A percentile compares a stretch with the other conserved stretches of the same genome.
Evolutionary conservation across 805 yeast species (phyloP).

Genomic region (Pichia pseudocactophila): DNA sequence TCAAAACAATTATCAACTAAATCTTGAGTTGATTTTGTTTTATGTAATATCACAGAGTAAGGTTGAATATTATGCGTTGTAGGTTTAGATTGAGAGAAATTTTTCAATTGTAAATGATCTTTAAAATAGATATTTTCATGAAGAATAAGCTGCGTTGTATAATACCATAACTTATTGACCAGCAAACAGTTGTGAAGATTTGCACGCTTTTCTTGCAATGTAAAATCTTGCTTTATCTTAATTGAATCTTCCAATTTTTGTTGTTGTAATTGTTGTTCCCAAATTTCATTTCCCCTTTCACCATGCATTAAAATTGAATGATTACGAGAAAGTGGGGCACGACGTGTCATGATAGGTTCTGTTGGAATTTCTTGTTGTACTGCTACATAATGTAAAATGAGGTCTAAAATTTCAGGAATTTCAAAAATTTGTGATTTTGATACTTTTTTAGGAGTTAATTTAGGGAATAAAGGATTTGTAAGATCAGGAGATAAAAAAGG

Average conservation of each 20-base stretch:
- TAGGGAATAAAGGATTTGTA: neutral
- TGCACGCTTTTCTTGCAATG: conserved; percentile 1
- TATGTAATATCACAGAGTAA: conserved; percentile 57
- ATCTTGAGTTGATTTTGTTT: conserved; percentile 44
- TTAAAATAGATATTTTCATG: conserved; percentile 48
- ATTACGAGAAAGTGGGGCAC: conserved; percentile 64
- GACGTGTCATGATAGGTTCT: conserved; percentile 49
- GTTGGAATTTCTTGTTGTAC: conserved; percentile 45
- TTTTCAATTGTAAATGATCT: conserved; percentile 31
- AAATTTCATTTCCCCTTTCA: conserved; percentile 33
- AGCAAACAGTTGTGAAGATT: conserved; percentile 52
- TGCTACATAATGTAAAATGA: conserved; percentile 56
- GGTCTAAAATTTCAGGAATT: conserved; percentile 66
- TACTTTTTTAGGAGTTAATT: neutral
- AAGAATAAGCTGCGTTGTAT: conserved; percentile 45
- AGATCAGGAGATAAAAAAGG: neutral
- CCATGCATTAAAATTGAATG: conserved; percentile 52
- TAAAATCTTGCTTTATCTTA: neutral
- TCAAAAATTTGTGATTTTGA: conserved; percentile 37
- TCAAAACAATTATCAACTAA: conserved; percentile 42
- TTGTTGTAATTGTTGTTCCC: conserved; percentile 16
- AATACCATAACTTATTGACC: conserved; percentile 63
- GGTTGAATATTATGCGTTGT: conserved; percentile 3
- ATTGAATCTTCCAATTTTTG: conserved; percentile 6
- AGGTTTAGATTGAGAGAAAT: conserved; percentile 10